Conservation (phyloP, 345 rosid species). For the Citrus hindsii region DNA sequence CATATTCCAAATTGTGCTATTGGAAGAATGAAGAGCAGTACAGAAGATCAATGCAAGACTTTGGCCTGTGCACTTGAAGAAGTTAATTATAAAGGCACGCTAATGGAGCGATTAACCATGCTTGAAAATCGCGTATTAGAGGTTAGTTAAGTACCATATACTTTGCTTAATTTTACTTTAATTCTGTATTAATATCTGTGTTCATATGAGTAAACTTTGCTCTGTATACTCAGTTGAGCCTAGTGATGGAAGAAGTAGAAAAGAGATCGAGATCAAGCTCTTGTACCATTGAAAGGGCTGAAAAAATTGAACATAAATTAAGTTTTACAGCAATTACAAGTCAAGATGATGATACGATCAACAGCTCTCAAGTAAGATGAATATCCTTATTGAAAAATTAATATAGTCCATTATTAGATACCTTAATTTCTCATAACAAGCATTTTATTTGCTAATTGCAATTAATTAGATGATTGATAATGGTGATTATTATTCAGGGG, state of each 20-base stretch:
- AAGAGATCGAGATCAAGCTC: conserved; percentile 16
- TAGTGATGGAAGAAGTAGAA: conserved; percentile 17
- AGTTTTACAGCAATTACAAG: neutral
- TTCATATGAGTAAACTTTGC: neutral
- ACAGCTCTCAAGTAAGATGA: neutral
- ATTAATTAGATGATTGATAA: neutral
- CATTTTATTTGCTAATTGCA: neutral
- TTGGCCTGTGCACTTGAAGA: conserved; percentile 35
- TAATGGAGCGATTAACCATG: conserved; percentile 27
- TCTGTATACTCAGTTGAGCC: conserved; percentile 4
- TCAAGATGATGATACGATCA: neutral
- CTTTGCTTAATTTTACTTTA: neutral
- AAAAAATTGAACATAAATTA: neutral
- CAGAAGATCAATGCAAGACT: conserved; percentile 19
- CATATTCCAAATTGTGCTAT: neutral
- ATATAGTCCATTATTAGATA: neutral
- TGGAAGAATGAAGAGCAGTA: neutral
- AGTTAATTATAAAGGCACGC: conserved; percentile 31
- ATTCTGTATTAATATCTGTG: neutral
- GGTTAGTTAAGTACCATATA: conserved; percentile 3
- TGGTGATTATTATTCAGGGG: neutral
- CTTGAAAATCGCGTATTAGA: conserved; percentile 37
- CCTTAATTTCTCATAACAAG: too few species aligned
- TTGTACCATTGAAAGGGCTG: neutral
- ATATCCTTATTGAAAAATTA: neutral